These are phyloP conservation scores for Rhizopogon parksii DNA, from an alignment of 1,284 basidiomycete genomes.

Conservation along the genomic window DNA sequence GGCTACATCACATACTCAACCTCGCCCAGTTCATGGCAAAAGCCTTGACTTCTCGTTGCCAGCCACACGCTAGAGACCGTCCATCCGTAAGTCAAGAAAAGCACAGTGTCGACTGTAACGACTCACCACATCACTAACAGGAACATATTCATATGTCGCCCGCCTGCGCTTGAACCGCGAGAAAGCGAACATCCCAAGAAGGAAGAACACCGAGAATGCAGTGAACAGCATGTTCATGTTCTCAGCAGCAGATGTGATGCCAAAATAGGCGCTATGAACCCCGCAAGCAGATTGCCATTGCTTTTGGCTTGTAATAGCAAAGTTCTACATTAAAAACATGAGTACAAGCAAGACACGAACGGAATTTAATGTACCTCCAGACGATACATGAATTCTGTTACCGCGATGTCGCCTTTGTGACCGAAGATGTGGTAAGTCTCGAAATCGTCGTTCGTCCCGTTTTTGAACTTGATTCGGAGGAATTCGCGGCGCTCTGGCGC, in stretches of 20 bases:
- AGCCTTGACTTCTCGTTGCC: conserved; percentile 22
- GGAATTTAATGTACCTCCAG: conserved; percentile 45
- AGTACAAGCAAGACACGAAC: not conserved
- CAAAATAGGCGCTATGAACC: conserved; percentile 26
- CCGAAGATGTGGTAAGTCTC: conserved; percentile 59
- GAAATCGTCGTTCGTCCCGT: conserved; percentile 60
- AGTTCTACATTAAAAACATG: conserved; percentile 35
- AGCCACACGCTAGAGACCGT: conserved; percentile 8
- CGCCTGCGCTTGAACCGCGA: conserved; percentile 15
- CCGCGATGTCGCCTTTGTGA: conserved; percentile 59
- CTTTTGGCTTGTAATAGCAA: conserved; percentile 55
- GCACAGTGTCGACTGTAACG: not conserved
- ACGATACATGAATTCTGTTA: conserved; percentile 71
- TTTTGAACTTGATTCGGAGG: conserved; percentile 79
- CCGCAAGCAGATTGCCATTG: conserved; percentile 59
- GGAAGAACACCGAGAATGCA: conserved; percentile 33
- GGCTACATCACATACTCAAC: not conserved
- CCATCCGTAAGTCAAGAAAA: not conserved
- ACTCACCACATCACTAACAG: conserved; percentile 14
- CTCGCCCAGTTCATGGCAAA: conserved; percentile 12
- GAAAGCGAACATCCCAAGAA: conserved; percentile 32
- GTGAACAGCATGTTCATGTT: conserved; percentile 29
- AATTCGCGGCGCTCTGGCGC: conserved; percentile 72
- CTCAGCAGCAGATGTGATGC: conserved; percentile 19
- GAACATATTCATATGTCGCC: conserved; percentile 1